Evolutionary conservation across 2,329 filamentous ascomycete species (phyloP), one percentile per base, ranked within the genome.

Genomic region (Exophiala calicioides): DNA sequence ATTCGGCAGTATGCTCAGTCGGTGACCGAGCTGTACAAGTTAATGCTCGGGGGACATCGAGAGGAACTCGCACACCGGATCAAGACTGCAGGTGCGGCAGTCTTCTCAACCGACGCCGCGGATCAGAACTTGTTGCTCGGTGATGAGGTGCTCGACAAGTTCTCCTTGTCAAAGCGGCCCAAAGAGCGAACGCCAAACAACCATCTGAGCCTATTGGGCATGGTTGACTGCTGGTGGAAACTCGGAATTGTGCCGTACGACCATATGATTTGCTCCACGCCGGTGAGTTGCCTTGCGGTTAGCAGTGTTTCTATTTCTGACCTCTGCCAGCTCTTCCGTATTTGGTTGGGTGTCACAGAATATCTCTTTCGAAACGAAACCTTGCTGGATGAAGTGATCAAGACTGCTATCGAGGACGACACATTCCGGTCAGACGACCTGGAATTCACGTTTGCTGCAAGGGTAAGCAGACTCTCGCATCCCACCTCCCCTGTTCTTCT

Each of bases 261-360:
- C 69, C 94, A 98, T 74, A 98, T 98, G 90, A 94, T 98, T 58
- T 98, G 93, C 73, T 95, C 90, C 43, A 98, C 93, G 29, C 93
- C 93, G 37, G 80, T 84, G 63, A 65, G 78, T 71, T 26, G 21
- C 21, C 21, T 32, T 27, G 30, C 9, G 20, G 38, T 39, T 45
- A 36, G 35, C 7, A 16, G 13, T 33, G 16, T 24, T 39, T 34
- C 50, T 50, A 43, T 54, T 50, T 36, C 39, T 55, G 47, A 36
- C 43, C 3, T 26, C 36, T 15, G 34, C 32, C 43, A 84, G 72
- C 81, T 97, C 35, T 98, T 98, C 75, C 86, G 93, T 39, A 81
- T 98, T 56, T 96, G 93, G 82, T 80, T 98, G 24, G 93, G 93
- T 46, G 94, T 96, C n/a, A 91, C 90, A 1, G 93, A 98, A 70